Conservation (phyloP, 495 filamentous ascomycete species). For the Penicillium turbatum region DNA sequence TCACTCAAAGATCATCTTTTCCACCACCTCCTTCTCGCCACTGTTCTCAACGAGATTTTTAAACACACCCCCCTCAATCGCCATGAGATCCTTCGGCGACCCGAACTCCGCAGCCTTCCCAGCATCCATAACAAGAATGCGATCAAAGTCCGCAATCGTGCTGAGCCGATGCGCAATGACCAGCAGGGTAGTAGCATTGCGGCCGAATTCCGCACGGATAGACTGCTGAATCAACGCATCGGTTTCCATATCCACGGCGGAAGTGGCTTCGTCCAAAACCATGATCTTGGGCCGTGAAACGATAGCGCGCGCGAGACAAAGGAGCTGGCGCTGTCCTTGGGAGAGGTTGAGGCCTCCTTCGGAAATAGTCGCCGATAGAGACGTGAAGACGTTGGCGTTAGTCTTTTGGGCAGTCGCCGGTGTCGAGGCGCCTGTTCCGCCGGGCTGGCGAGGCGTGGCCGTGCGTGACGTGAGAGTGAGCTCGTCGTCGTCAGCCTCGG, state of each 20-base stretch:
- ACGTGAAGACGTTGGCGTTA: conserved; percentile 61
- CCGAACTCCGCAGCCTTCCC: conserved; percentile 73
- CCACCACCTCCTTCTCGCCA: conserved; percentile 62
- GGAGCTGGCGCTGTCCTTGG: conserved; percentile 82
- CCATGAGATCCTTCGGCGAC: conserved; percentile 62
- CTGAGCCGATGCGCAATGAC: conserved; percentile 85
- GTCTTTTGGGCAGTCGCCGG: conserved; percentile 27
- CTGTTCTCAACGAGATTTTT: conserved; percentile 69
- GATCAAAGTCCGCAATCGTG: conserved; percentile 83
- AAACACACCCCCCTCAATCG: conserved; percentile 54
- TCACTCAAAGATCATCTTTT: conserved; percentile 44
- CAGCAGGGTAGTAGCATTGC: conserved; percentile 66
- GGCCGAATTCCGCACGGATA: conserved; percentile 73
- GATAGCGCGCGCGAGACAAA: conserved; percentile 85
- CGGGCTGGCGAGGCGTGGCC: conserved; percentile 24
- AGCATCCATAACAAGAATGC: conserved; percentile 75
- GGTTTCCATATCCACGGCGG: conserved; percentile 82
- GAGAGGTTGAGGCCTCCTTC: conserved; percentile 79
- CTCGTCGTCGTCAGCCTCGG: conserved; percentile 30
- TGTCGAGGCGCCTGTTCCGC: conserved; percentile 22
- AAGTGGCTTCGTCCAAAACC: conserved; percentile 87
- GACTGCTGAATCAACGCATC: conserved; percentile 77
- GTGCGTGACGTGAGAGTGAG: conserved; percentile 32
- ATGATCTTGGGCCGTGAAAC: conserved; percentile 75
- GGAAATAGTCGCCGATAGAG: conserved; percentile 58